Base-by-base conservation (phyloP, 2,329 filamentous ascomycete genomes). In the Neofusicoccum umdonicola region DNA sequence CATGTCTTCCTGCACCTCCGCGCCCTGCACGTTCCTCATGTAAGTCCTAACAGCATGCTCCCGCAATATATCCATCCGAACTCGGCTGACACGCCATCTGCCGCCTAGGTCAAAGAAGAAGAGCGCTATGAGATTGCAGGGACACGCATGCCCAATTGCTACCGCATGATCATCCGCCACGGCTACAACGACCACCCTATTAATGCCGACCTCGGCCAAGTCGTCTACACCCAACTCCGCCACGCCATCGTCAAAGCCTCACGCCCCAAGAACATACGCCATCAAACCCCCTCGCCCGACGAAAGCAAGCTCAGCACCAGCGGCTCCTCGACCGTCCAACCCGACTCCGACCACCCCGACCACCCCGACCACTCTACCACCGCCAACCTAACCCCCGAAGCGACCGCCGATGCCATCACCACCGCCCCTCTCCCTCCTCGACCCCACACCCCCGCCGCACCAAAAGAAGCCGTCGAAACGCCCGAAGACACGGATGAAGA, bases 1-100 rank as follows among this genome's bases (percentile, higher is more conserved):
- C 83, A 85, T n/a, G 82, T 92, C 1, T 92, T 93, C 74, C 90
- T 93, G 73, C 90, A 93, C 70, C 82, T 93, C 65, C 85, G 88
- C 5, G 84, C 88, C 0, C 79, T 91, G 0, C 82, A 86, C 35
- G 78, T 80, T 1, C 88, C 89, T 31, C 63, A 65, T 37, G 0
- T 83, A 81, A 0, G 83, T 83, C 81, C 0, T n/a, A n/a, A 9
- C 4, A 5, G 15, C 2, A 13, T 19, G 6, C 48, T 19, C n/a
- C 3, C 3, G 13, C 27, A 13, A 3, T n/a, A 9, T 12, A 51
- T 51, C 9, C 4, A 51, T 35, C 31, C 15, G 9, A 15, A 19
- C 11, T 9, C 22, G 27, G 27, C 35, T 54, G 7, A 54, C 15
- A 35, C 8, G 44, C 11, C 41, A 35, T 35, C 31, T 13, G 34